Base-by-base conservation (phyloP, 2,329 filamentous ascomycete genomes). In the Monilinia laxa region DNA sequence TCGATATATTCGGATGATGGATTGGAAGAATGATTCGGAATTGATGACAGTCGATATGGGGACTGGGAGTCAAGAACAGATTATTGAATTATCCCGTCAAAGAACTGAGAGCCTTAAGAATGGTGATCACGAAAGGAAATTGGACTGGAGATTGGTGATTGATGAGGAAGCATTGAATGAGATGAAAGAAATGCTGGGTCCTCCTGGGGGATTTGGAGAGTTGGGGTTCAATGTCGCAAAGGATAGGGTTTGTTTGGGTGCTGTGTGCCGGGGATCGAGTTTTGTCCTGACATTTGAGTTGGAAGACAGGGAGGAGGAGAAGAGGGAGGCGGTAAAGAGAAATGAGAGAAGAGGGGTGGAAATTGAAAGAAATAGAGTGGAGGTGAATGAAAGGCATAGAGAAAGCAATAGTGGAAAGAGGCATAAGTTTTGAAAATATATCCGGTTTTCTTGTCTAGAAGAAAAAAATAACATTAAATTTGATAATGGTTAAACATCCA, bases 151-250 rank as follows among this genome's bases (percentile, higher is more conserved):
- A 6, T 57, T 71, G 7, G 58, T 62, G 7, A 51, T 71, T 51
- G 68, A 68, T 42, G 62, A 53, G 18, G 62, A 66, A 5, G 67
- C 69, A 1, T 14, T 71, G n/a, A 62, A 70, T 45, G 69, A 70
- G 28, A 71, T 71, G 66, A 71, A 70, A 47, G 67, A 70, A 23
- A 68, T 62, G 18, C 53, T 71, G 14, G 69, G 69, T 18, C 69
- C 69, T 4, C 65, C 69, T 16, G 69, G 69, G 10, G 69, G 69
- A 0, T 71, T 71, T 53, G 69, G 69, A 10, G 69, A 71, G 25
- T 47, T 71, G 23, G 69, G 69, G 0, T 71, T 71, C 52, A 66
- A 49, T 25, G 67, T 71, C 12, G 55, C 49, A 2, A 63, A 45
- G 38, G 65, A 71, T 49, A 66, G 56, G 9, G 60, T 71, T 11